These are phyloP conservation scores for Radiomyces spectabilis DNA, from an alignment of 192 early-diverging fungal genomes.

Conservation along the genomic window DNA sequence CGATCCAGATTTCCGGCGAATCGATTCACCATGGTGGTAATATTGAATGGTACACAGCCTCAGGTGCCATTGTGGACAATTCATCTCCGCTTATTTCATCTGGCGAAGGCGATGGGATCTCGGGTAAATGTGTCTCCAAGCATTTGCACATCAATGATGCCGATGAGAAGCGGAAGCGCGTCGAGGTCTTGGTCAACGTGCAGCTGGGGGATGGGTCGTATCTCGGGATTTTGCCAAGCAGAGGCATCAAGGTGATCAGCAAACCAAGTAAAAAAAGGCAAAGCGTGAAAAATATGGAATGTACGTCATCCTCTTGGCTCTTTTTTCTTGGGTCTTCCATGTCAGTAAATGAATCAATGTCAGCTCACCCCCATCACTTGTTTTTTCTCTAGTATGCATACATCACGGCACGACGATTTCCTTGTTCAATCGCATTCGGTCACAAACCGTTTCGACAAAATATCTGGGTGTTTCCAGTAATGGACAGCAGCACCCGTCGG, in stretches of 20 bases:
- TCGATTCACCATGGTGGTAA: slow-evolving; percentile 33
- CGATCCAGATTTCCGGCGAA: slow-evolving; percentile 49
- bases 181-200: slow-evolving; percentile 66
- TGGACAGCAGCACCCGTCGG: background rate
- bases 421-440: slow-evolving; percentile 85
- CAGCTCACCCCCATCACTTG: background rate
- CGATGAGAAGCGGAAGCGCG: slow-evolving; percentile 73
- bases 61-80: background rate
- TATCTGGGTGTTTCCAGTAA: slow-evolving; percentile 56
- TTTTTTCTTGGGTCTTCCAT: background rate
- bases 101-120: background rate
- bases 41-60: slow-evolving; percentile 35
- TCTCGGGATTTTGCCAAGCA: slow-evolving; percentile 66
- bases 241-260: slow-evolving; percentile 82
- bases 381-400: slow-evolving; percentile 50
- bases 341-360: background rate
- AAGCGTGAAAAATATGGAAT: slow-evolving; percentile 70
- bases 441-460: slow-evolving; percentile 86
- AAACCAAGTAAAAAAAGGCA: slow-evolving; percentile 90
- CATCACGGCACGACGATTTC: slow-evolving; percentile 80
- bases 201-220: slow-evolving; percentile 53
- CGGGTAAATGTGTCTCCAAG: slow-evolving; percentile 57
- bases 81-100: background rate
- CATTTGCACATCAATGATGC: slow-evolving; percentile 80
- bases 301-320: slow-evolving; percentile 1